phyloP scores from a whole-genome alignment of 2,329 filamentous ascomycete genomes.

The Lasiodiplodia sp. region DNA sequence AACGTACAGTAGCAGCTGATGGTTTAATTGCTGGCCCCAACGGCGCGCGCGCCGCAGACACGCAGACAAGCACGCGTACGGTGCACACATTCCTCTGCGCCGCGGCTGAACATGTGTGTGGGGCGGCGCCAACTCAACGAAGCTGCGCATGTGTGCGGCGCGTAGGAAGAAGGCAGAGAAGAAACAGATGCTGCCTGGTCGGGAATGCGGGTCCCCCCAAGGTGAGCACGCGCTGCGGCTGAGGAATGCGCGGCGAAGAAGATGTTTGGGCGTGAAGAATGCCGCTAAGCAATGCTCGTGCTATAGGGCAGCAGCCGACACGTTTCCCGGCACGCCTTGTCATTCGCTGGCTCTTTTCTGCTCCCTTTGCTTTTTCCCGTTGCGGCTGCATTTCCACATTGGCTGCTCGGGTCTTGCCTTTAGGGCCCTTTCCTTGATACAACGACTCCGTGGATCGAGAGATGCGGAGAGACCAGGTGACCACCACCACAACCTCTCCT shows the following conservation, averaged over 20 bases:
- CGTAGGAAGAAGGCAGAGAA: neutral
- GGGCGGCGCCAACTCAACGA: neutral
- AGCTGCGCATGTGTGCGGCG: constrained; percentile 2
- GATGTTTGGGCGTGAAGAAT: constrained; percentile 5
- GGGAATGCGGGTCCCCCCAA: neutral
- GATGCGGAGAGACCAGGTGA: neutral
- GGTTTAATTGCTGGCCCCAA: neutral
- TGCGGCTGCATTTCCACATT: neutral
- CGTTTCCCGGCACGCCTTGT: neutral
- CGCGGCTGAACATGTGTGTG: neutral
- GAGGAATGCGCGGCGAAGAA: constrained; percentile 1
- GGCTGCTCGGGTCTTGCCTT: neutral
- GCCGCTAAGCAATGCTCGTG: neutral
- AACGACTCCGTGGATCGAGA: neutral
- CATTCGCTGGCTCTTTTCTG: neutral
- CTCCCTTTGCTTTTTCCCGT: neutral
- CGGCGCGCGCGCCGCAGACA: neutral
- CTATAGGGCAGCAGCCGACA: constrained; percentile 7
- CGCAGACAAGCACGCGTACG: constrained; percentile 1
- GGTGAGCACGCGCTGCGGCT: constrained; percentile 2
- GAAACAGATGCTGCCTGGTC: neutral
- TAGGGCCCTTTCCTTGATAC: no score
- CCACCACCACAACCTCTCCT: neutral
- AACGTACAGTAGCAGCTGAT: neutral
- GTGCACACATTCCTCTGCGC: neutral